phyloP scores from a whole-genome alignment of 441 rosid species.

The Pelargonium cotyledonis region DNA sequence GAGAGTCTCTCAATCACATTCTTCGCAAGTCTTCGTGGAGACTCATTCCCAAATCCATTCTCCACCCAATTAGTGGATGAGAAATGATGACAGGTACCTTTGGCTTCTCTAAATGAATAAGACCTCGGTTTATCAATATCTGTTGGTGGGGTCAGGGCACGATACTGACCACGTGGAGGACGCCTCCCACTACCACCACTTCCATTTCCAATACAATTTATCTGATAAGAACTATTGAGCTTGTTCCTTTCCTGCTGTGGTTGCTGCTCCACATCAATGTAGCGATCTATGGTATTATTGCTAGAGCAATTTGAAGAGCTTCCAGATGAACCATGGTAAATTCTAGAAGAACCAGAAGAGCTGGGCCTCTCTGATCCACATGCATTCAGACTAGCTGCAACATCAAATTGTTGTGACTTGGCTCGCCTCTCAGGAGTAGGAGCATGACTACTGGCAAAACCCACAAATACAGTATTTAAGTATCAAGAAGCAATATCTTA shows the following conservation, averaged over 20 bases:
- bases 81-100: slow-evolving; percentile 40
- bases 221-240: slow-evolving; percentile 35
- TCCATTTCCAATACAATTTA: slow-evolving; percentile 36
- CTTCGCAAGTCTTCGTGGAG: slow-evolving; percentile 82
- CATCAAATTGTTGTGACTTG: slow-evolving; percentile 44
- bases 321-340: slow-evolving; percentile 50
- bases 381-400: slow-evolving; percentile 26
- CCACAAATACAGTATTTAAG: slow-evolving; percentile 19
- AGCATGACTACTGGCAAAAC: slow-evolving; percentile 29
- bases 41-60: slow-evolving; percentile 54
- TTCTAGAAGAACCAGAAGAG: slow-evolving; percentile 35
- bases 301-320: slow-evolving; percentile 66
- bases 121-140: slow-evolving; percentile 45
- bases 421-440: slow-evolving; percentile 47
- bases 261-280: slow-evolving; percentile 83
- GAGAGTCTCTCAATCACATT: slow-evolving; percentile 80
- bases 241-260: slow-evolving; percentile 43
- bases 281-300: slow-evolving; percentile 78
- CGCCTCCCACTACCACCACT: slow-evolving; percentile 38
- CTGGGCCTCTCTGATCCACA: slow-evolving; percentile 32
- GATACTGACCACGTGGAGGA: slow-evolving; percentile 63
- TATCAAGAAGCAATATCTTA: slow-evolving; percentile 2
- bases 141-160: slow-evolving; percentile 63
- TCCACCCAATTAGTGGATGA: slow-evolving; percentile 58
- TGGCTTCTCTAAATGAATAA: slow-evolving; percentile 65